Conservation (phyloP, 2,329 filamentous ascomycete species). For the Fusarium heterosporum region DNA sequence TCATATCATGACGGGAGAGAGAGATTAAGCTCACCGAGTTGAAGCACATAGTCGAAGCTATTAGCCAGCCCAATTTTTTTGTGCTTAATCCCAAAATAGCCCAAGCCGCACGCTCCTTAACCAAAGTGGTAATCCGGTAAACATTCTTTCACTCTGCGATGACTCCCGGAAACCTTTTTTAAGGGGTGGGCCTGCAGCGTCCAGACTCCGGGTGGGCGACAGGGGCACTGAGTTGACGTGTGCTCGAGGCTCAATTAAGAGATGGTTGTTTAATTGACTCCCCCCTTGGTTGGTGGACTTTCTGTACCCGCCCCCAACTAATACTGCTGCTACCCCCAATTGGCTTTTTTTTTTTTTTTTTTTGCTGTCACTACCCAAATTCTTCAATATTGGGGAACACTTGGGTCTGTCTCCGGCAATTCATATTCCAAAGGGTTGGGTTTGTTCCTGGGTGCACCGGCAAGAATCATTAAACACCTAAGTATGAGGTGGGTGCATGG, state of each 20-base stretch:
- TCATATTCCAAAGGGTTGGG: slow-evolving; percentile 21
- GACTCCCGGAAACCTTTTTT: slow-evolving; percentile 37
- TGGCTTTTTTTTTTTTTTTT: slow-evolving; percentile 10
- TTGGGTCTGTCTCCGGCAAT: slow-evolving; percentile 3
- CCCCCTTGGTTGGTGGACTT: slow-evolving; percentile 41
- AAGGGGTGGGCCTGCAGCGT: slow-evolving; percentile 20
- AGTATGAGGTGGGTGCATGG: slow-evolving; percentile 17
- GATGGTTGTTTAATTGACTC: slow-evolving; percentile 23
- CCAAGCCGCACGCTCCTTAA: slow-evolving; percentile 5
- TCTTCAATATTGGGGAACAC: slow-evolving; percentile 41
- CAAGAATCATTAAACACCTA: neutral
- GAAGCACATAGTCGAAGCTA: neutral
- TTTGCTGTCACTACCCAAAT: slow-evolving; percentile 15
- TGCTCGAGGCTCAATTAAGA: slow-evolving; percentile 30
- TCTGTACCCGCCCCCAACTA: slow-evolving; percentile 43
- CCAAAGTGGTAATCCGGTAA: slow-evolving; percentile 28
- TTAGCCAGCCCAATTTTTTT: neutral
- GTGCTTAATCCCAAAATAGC: slow-evolving; percentile 7
- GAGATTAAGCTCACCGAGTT: slow-evolving; percentile 21
- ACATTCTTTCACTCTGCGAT: slow-evolving; percentile 18
- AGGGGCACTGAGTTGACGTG: slow-evolving; percentile 16
- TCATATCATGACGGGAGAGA: slow-evolving; percentile 15
- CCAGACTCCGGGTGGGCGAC: slow-evolving; percentile 24
- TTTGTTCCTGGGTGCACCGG: slow-evolving; percentile 28
- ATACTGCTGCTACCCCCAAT: slow-evolving; percentile 37